Base-by-base conservation (phyloP, 176 grass and related monocot species). In the Ensete glaucum region DNA sequence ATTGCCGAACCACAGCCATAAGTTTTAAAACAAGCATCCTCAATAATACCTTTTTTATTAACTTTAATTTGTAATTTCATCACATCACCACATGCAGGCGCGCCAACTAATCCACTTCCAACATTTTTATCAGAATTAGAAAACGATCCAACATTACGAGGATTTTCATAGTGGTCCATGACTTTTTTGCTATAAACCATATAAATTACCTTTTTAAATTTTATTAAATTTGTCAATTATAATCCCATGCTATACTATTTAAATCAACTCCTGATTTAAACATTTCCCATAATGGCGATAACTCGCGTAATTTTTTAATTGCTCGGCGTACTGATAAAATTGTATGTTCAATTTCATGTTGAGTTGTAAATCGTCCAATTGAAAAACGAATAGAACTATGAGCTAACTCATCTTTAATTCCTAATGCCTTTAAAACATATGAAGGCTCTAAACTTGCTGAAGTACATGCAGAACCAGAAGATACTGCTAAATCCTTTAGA, bases 391-490 rank as follows among this genome's bases (percentile, higher is more conserved):
- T 72, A 12, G 77, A 69, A 52, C 65, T 72, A 66, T 72, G 66
- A 1, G 77, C 77, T 53, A 70, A 60, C 65, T 80, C 77, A 23
- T 69, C 77, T 50, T 69, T 52, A 23, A 80, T 53, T 10, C 77
- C 77, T 8, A 80, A 52, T 1, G 77, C 77, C 54, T 52, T 67
- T 13, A 80, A 66, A 64, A 80, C 77, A 11, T 80, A 72, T 17
- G 77, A 80, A 2, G 77, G 66, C 77, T 80, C 77, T 2, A 70
- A 27, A 66, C 77, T 80, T 64, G 66, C 77, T 52, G 53, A 60
- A 52, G 77, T 72, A 52, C 77, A 80, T 12, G 77, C 77, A 26
- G 53, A 57, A 3, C 77, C 77, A 52, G 65, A 71, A 25, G 77
- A 80, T 50, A 72, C 64, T 1, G 68, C 77, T 9, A 80, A 27